Percentiles rank a stretch among this genome's conserved stretches.
Conservation (phyloP, 129 eudicot genomes). For the Flaveria linearis region DNA sequence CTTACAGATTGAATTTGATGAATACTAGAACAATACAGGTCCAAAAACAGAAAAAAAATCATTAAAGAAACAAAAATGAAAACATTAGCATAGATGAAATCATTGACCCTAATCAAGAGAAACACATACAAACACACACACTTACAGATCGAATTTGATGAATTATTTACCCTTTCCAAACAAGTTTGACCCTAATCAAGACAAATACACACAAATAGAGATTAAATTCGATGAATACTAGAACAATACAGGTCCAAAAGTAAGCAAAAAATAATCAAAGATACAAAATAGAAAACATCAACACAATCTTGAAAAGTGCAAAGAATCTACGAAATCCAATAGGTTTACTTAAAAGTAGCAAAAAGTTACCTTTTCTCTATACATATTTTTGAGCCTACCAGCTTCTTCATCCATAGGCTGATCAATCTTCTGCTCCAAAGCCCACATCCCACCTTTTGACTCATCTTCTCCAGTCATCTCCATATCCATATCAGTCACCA, state of each 20-base stretch:
- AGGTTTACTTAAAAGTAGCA: conserved; percentile 9
- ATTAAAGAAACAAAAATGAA: neutral
- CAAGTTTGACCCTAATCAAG: conserved; percentile 16
- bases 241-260: too few relatives aligned
- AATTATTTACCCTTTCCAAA: neutral
- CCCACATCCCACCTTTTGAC: conserved; percentile 89
- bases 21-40: neutral
- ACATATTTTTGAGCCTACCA: conserved; percentile 75
- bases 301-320: neutral
- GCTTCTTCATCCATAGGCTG: conserved; percentile 99
- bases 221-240: neutral
- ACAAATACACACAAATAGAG: conserved; percentile 14
- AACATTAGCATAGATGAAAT: neutral
- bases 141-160: neutral
- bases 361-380: conserved; percentile 71
- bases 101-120: neutral
- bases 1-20: too few relatives aligned
- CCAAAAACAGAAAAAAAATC: too few relatives aligned
- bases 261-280: too few relatives aligned
- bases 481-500: conserved; percentile 46
- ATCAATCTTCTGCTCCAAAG: conserved; percentile 87
- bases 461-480: conserved; percentile 55
- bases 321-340: neutral
- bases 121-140: conserved; percentile 15
- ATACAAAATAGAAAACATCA: neutral